Percentiles rank a stretch among this genome's conserved stretches.
phyloP scores from a whole-genome alignment of 2,329 filamentous ascomycete species.

The Cladophialophora bantiana region DNA sequence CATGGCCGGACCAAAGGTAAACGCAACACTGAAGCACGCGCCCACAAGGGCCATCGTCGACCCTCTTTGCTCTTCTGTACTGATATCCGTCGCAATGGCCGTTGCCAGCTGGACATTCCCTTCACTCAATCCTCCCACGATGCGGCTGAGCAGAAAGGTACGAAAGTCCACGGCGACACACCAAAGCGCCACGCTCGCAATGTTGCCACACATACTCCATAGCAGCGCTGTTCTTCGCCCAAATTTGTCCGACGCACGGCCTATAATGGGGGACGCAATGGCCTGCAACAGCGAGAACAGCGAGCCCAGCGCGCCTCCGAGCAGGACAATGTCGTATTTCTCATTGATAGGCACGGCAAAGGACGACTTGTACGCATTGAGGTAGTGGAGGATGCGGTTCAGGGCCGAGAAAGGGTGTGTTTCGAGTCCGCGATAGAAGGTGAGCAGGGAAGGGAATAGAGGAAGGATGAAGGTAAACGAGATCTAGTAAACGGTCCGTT shows the following conservation, averaged over 20 bases:
- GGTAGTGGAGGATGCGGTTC: slow-evolving; percentile 76
- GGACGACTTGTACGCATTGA: slow-evolving; percentile 93
- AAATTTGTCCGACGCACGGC: slow-evolving; percentile 83
- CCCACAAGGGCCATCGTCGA: slow-evolving; percentile 96
- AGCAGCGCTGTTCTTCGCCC: slow-evolving; percentile 87
- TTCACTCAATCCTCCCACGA: slow-evolving; percentile 93
- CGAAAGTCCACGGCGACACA: slow-evolving; percentile 91
- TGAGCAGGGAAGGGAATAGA: slow-evolving; percentile 90
- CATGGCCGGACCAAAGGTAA: slow-evolving; percentile 92
- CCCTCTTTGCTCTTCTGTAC: slow-evolving; percentile 80
- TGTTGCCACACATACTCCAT: slow-evolving; percentile 91
- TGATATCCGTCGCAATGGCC: slow-evolving; percentile 95
- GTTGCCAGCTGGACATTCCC: slow-evolving; percentile 96
- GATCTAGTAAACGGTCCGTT: slow-evolving; percentile 64
- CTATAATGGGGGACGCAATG: slow-evolving; percentile 89
- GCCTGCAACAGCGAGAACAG: slow-evolving; percentile 94
- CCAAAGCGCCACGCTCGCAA: slow-evolving; percentile 92
- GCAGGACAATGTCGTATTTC: slow-evolving; percentile 93
- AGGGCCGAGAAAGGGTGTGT: slow-evolving; percentile 70
- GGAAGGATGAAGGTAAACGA: slow-evolving; percentile 99
- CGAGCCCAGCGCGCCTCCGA: slow-evolving; percentile 91
- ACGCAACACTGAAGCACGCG: slow-evolving; percentile 94
- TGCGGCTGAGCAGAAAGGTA: slow-evolving; percentile 89
- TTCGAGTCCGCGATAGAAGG: slow-evolving; percentile 92
- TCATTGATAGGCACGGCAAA: slow-evolving; percentile 94